Evolutionary conservation across 208 protist species (phyloP).

Genomic region (Histomonas meleagridis): DNA sequence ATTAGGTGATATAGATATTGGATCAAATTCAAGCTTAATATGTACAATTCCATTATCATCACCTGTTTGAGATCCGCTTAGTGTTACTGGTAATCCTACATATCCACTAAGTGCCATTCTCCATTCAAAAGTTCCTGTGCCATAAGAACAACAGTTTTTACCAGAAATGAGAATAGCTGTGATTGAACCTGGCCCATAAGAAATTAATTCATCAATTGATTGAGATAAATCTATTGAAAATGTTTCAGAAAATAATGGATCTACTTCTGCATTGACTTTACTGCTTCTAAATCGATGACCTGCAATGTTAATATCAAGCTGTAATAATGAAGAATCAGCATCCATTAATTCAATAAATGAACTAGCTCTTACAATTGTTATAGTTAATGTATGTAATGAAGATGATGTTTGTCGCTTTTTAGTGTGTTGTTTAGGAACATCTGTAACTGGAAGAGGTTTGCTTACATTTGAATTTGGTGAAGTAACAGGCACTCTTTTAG

Average conservation of each 20-base stretch:
- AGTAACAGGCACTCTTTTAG: background rate
- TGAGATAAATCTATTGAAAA: background rate
- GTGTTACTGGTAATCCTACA: background rate
- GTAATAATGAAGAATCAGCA: background rate
- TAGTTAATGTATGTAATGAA: background rate
- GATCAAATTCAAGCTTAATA: background rate
- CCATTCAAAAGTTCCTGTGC: conserved; percentile 17
- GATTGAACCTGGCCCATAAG: background rate
- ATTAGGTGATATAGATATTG: background rate
- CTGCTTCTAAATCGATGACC: background rate
- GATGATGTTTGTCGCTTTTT: background rate
- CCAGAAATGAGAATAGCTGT: background rate
- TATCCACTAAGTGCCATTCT: background rate
- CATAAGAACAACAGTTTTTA: background rate
- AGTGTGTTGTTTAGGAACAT: background rate
- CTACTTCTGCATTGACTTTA: background rate
- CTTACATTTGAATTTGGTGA: background rate
- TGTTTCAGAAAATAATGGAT: background rate
- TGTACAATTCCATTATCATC: background rate
- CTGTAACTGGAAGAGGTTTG: background rate
- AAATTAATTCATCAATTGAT: background rate
- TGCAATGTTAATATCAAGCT: conserved; percentile 6
- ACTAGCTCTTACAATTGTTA: background rate
- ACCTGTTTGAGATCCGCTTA: background rate
- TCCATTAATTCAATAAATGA: background rate